These are phyloP conservation scores for Crithidia expoeki DNA, from an alignment of 208 protist genomes.

Conservation along the genomic window DNA sequence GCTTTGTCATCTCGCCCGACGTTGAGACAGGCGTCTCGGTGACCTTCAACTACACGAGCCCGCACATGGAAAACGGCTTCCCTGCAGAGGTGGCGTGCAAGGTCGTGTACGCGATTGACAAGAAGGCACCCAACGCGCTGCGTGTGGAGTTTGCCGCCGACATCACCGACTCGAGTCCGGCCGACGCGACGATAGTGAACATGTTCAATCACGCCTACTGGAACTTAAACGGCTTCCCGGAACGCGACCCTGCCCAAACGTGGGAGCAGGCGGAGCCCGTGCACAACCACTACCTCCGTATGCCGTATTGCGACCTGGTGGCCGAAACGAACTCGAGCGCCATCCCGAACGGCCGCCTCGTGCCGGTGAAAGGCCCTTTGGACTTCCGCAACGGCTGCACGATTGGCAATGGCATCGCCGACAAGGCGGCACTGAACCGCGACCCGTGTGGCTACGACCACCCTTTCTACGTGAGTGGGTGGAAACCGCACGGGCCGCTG, in stretches of 20 bases:
- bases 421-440: constrained; percentile 31
- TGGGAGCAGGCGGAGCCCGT: constrained; percentile 34
- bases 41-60: constrained; percentile 36
- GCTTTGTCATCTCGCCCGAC: constrained; percentile 10
- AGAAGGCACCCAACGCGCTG: constrained; percentile 35
- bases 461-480: constrained; percentile 4
- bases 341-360: constrained; percentile 43
- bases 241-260: constrained; percentile 15
- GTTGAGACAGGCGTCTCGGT: constrained; percentile 29
- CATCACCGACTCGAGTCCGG: constrained; percentile 51
- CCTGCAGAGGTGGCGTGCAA: constrained; percentile 31
- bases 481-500: constrained; percentile 28
- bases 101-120: constrained; percentile 49
- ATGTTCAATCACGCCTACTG: constrained; percentile 70
- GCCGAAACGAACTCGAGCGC: constrained; percentile 36
- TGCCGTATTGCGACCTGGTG: constrained; percentile 34
- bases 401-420: constrained; percentile 42
- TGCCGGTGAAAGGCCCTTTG: constrained; percentile 28
- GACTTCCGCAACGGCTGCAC: constrained; percentile 40
- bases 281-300: constrained; percentile 46
- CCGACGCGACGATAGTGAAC: constrained; percentile 50
- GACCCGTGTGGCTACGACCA: constrained; percentile 53
- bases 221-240: constrained; percentile 69
- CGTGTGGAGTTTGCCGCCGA: constrained; percentile 36
- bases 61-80: constrained; percentile 74